Conservation (phyloP, 2,329 filamentous ascomycete species). For the Pseudopithomyces chartarum region DNA sequence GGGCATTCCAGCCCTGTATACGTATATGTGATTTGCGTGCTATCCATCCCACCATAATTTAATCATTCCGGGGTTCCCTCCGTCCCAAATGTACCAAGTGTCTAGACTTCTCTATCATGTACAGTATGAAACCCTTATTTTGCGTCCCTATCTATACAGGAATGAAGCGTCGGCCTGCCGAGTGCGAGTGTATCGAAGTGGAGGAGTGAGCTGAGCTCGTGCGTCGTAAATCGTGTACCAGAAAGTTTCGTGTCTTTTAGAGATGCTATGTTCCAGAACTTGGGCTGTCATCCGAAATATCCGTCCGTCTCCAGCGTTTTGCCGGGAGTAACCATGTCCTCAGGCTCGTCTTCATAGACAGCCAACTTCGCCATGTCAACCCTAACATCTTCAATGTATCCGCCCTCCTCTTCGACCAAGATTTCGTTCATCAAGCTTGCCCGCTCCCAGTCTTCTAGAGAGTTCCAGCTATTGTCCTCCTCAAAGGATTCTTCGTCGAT, state of each 20-base stretch:
- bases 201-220: background rate
- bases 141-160: background rate
- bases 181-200: background rate
- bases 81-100: background rate
- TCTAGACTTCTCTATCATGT: background rate
- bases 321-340: conserved; percentile 26
- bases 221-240: background rate
- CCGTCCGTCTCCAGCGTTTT: conserved; percentile 10
- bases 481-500: conserved; percentile 26
- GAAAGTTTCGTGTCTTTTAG: background rate
- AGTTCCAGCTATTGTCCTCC: conserved; percentile 21
- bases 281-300: background rate
- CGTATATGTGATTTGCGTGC: background rate
- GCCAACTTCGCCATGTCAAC: conserved; percentile 9
- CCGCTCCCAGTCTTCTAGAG: conserved; percentile 27
- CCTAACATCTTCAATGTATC: background rate
- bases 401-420: conserved; percentile 7
- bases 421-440: conserved; percentile 25
- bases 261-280: background rate
- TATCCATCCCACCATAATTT: background rate
- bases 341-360: conserved; percentile 26
- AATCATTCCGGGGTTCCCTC: background rate
- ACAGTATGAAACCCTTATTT: background rate
- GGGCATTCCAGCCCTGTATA: background rate
- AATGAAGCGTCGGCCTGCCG: background rate